Conservation (phyloP, 1,139 yeast genomes). For the Pichia terricola region DNA sequence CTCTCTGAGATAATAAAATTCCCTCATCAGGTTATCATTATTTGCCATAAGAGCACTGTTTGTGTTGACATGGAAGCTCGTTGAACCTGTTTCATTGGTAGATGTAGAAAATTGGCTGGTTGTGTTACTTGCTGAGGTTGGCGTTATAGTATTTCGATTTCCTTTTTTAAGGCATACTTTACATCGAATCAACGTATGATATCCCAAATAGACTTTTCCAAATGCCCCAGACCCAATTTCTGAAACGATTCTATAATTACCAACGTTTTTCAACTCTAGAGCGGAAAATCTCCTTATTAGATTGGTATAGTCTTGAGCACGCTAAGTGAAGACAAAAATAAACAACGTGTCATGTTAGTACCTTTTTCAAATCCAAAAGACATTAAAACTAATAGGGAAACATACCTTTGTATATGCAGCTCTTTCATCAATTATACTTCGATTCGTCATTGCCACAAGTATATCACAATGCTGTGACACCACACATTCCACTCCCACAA, state of each 20-base stretch:
- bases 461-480: no score
- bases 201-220: slow-evolving; percentile 83
- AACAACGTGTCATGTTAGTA: slow-evolving; percentile 5
- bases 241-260: slow-evolving; percentile 61
- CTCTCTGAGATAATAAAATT: slow-evolving; percentile 81
- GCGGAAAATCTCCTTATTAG: slow-evolving; percentile 21
- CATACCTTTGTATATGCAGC: slow-evolving; percentile 22
- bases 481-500: no score
- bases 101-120: background rate
- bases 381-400: background rate
- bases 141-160: slow-evolving; percentile 20
- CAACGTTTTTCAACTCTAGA: slow-evolving; percentile 48
- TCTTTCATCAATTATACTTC: slow-evolving; percentile 22
- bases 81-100: background rate
- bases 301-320: slow-evolving; percentile 24
- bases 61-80: background rate
- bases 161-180: slow-evolving; percentile 86
- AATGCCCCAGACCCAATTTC: slow-evolving; percentile 87
- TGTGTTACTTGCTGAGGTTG: background rate
- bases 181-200: slow-evolving; percentile 59
- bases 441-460: slow-evolving; percentile 5
- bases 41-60: background rate
- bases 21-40: slow-evolving; percentile 87
- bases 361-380: background rate
- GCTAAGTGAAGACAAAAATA: slow-evolving; percentile 8